Evolutionary conservation across 495 filamentous ascomycete species (phyloP), one percentile per base, ranked within the genome.

Genomic region (Neurospora discreta): DNA sequence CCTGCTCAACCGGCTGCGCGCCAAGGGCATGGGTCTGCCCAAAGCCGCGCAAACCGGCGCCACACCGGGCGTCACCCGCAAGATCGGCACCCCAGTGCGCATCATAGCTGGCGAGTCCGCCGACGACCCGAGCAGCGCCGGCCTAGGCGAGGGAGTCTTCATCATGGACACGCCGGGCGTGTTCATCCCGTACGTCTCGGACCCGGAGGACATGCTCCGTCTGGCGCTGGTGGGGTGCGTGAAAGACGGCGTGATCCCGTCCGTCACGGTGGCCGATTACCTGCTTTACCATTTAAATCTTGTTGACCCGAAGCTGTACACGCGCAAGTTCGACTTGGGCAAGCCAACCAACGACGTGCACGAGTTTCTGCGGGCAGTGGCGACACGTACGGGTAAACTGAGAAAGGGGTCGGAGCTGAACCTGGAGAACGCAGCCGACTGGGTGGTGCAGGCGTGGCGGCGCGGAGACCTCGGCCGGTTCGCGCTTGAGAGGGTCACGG

Each of bases 181-280:
- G 3, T 98, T 98, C 80, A 85, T 98, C 71, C 95, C 95, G 0
- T 97, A 95, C 80, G 92, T 98, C 42, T 85, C 90, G 0, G 87
- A 94, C 79, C 85, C 90, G 5, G 91, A 94, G 77, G 88, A 90
- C 36, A 99, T 99, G 95, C 83, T 99, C 40, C 97, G 96, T 80
- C 85, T 99, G 23, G 89, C 95, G 8, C 86, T 98, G 0, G 93
- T 92, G 65, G 95, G 94, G 5, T 92, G 91, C 80, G 93, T 98
- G 38, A 95, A 97, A 76, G 94, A 97, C 78, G 90, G 90, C 0
- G 84, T 98, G 30, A 88, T 99, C 43, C 84, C 90, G 4, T 84
- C 90, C 1, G 85, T 89, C 67, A 92, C 90, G 3, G 74, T 98
- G 26, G 94, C 92, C 11, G 95, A 99, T 76, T 99, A 96, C 78